A percentile compares a stretch with the other conserved stretches of the same genome.
phyloP scores from a whole-genome alignment of 495 filamentous ascomycete genomes.

The Pseudevernia furfuracea region DNA sequence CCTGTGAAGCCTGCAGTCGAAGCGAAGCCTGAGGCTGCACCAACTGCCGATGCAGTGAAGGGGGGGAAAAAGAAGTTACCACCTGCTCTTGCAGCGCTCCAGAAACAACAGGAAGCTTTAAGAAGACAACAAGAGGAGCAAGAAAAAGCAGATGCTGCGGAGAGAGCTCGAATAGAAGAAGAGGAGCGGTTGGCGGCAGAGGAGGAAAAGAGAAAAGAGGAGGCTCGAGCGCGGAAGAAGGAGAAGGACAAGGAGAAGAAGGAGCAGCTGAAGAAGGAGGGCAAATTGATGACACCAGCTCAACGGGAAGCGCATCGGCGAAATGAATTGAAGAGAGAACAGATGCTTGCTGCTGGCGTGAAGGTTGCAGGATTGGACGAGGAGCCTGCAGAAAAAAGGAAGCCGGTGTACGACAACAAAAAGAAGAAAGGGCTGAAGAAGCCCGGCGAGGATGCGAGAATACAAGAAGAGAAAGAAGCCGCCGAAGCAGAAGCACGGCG shows the following conservation, averaged over 20 bases:
- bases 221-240: conserved; percentile 72
- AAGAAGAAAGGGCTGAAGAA: conserved; percentile 72
- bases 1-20: conserved; percentile 37
- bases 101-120: conserved; percentile 86
- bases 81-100: conserved; percentile 68
- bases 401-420: conserved; percentile 59
- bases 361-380: conserved; percentile 66
- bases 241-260: conserved; percentile 93
- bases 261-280: conserved; percentile 90
- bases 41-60: conserved; percentile 48
- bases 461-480: conserved; percentile 53
- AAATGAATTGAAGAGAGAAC: conserved; percentile 81
- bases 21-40: conserved; percentile 38
- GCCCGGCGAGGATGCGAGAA: conserved; percentile 54
- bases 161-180: conserved; percentile 65
- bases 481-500: conserved; percentile 52
- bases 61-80: conserved; percentile 87
- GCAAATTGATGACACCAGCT: conserved; percentile 89
- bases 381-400: conserved; percentile 59
- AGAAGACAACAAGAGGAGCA: conserved; percentile 67
- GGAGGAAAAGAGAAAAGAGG: conserved; percentile 66
- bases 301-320: conserved; percentile 79
- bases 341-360: conserved; percentile 84
- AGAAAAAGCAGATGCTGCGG: conserved; percentile 59
- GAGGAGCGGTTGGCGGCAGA: conserved; percentile 60